These are phyloP conservation scores for Pedinophyceae sp. DNA, from an alignment of 139 green algal species.

Conservation along the genomic window DNA sequence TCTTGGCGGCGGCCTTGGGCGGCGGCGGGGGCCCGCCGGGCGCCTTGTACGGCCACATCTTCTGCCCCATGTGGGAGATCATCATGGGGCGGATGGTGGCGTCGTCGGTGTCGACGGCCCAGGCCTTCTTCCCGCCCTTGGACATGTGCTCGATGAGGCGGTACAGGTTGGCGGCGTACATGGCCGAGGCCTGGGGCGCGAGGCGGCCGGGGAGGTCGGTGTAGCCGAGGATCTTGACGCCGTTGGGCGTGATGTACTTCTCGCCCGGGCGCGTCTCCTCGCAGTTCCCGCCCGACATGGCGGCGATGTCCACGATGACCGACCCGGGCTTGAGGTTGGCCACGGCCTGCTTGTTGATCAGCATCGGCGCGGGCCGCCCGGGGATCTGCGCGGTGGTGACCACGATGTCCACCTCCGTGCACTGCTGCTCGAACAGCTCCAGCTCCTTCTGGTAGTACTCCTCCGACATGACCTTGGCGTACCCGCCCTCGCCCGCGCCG, in stretches of 20 bases:
- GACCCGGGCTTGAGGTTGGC: conserved; percentile 62
- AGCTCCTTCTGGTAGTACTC: conserved; percentile 60
- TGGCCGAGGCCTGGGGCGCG: conserved; percentile 45
- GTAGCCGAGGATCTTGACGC: conserved; percentile 69
- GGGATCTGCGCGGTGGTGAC: conserved; percentile 75
- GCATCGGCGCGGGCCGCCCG: conserved; percentile 61
- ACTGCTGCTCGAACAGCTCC: conserved; percentile 48
- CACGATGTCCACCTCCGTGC: conserved; percentile 77
- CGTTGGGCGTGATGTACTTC: conserved; percentile 22
- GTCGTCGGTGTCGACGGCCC: conserved; percentile 38
- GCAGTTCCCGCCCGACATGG: conserved; percentile 60
- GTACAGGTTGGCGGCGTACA: conserved; percentile 81
- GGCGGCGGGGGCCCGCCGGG: background rate
- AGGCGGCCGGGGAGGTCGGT: conserved; percentile 73
- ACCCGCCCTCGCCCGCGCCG: conserved; percentile 53
- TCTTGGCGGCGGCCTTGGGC: conserved; percentile 3
- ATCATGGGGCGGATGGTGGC: conserved; percentile 59
- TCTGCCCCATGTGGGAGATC: conserved; percentile 10
- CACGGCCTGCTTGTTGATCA: conserved; percentile 66
- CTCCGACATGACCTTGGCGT: conserved; percentile 69
- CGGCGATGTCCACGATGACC: conserved; percentile 74
- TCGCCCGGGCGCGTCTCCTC: conserved; percentile 34
- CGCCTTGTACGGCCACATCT: background rate
- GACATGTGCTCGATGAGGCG: conserved; percentile 18
- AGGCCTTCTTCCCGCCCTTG: conserved; percentile 30